Conservation (phyloP, 805 yeast species). For the Cyberlindnera misumaiensis region DNA sequence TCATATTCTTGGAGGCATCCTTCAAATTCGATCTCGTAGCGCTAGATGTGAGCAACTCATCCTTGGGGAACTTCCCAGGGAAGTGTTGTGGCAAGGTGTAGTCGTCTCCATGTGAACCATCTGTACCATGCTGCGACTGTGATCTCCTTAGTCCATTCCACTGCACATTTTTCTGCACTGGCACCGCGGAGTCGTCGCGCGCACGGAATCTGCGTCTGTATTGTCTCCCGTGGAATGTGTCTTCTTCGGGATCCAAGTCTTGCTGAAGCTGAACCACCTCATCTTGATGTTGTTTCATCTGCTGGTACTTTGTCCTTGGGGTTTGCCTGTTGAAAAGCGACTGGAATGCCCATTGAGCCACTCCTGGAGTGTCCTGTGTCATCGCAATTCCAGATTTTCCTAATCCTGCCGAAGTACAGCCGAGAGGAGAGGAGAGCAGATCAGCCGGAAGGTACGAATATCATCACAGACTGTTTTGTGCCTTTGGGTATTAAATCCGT, state of each 20-base stretch:
- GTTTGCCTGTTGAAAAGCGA: slow-evolving; percentile 21
- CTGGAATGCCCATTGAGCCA: slow-evolving; percentile 22
- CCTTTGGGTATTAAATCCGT: too few relatives aligned
- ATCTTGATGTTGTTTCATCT: slow-evolving; percentile 7
- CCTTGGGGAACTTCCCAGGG: slow-evolving; percentile 23
- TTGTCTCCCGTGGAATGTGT: slow-evolving; percentile 14
- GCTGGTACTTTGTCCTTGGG: slow-evolving; percentile 20
- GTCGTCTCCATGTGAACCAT: slow-evolving; percentile 8
- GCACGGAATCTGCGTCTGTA: background rate
- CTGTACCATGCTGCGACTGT: slow-evolving; percentile 10
- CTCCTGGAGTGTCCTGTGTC: background rate
- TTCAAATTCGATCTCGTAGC: slow-evolving; percentile 8
- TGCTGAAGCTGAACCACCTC: background rate
- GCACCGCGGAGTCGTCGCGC: background rate
- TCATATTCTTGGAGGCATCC: slow-evolving; percentile 16
- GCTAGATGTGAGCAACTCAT: slow-evolving; percentile 8
- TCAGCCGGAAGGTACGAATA: too few relatives aligned
- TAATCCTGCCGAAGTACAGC: too few relatives aligned
- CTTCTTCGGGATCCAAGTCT: slow-evolving; percentile 4
- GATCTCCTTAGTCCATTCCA: slow-evolving; percentile 12
- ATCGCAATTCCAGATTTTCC: too few relatives aligned
- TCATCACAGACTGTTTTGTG: too few relatives aligned
- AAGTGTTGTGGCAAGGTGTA: slow-evolving; percentile 12
- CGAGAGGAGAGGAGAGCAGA: too few relatives aligned
- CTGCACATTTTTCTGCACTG: slow-evolving; percentile 1